phyloP scores from a whole-genome alignment of 345 rosid species.

The Sisymbrium irio region DNA sequence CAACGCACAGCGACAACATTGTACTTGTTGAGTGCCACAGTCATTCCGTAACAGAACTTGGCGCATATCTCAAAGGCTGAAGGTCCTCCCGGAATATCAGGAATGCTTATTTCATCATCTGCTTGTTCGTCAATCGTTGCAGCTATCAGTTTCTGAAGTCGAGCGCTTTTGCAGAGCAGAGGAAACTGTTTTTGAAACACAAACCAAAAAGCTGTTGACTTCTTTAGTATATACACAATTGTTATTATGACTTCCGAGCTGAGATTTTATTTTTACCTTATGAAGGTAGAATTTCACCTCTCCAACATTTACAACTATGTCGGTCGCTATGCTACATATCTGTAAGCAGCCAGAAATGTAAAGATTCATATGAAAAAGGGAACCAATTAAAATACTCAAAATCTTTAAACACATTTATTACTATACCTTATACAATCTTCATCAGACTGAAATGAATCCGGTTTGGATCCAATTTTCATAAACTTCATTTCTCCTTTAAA shows the following conservation, averaged over 20 bases:
- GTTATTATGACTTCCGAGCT: neutral
- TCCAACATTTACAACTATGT: conserved; percentile 50
- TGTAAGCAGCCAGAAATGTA: conserved; percentile 16
- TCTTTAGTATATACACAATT: conserved; percentile 4
- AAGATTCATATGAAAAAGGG: neutral
- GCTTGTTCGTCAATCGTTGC: conserved; percentile 36
- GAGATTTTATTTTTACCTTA: conserved; percentile 43
- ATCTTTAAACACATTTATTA: conserved; percentile 5
- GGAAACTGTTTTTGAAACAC: conserved; percentile 52
- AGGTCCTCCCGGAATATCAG: conserved; percentile 82
- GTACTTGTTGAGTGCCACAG: conserved; percentile 81
- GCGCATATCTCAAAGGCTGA: conserved; percentile 85
- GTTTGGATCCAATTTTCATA: conserved; percentile 93
- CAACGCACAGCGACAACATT: conserved; percentile 82
- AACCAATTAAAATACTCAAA: neutral
- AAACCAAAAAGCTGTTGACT: neutral
- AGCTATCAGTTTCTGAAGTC: conserved; percentile 60
- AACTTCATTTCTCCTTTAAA: conserved; percentile 55
- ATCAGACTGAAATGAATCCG: conserved; percentile 69
- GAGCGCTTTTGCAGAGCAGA: conserved; percentile 61
- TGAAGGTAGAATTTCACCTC: conserved; percentile 64
- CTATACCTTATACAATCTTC: conserved; percentile 61
- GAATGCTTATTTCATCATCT: conserved; percentile 59
- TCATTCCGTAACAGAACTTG: conserved; percentile 91
- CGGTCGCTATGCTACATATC: conserved; percentile 65